Conservation (phyloP, 106 monocot genomes). For the Dactylorhiza incarnata region DNA sequence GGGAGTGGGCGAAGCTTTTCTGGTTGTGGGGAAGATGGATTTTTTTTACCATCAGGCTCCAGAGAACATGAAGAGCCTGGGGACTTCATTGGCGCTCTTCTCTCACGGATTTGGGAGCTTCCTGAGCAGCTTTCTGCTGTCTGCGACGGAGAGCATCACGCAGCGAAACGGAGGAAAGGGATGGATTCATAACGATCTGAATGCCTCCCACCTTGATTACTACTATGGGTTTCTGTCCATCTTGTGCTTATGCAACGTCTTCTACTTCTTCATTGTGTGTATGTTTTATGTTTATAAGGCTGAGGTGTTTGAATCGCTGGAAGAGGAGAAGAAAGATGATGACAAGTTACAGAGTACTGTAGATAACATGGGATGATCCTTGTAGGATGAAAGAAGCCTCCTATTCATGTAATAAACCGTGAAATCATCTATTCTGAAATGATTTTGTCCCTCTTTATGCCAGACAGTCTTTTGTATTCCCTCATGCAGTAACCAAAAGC, state of each 20-base stretch:
- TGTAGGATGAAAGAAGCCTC: too few species aligned
- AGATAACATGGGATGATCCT: too few species aligned
- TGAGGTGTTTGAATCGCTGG: constrained; percentile 15
- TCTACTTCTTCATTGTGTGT: constrained; percentile 22
- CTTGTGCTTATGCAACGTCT: constrained; percentile 19
- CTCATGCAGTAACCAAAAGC: too few species aligned
- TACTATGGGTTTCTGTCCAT: constrained; percentile 27
- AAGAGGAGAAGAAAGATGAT: not conserved
- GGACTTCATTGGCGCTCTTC: not conserved
- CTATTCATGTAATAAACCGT: too few species aligned
- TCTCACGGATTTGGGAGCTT: not conserved
- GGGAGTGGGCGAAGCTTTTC: not conserved
- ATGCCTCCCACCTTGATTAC: constrained; percentile 33
- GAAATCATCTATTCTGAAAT: too few species aligned
- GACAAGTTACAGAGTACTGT: too few species aligned
- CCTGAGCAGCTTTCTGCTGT: constrained; percentile 7
- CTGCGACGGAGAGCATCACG: constrained; percentile 7
- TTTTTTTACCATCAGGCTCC: too few species aligned
- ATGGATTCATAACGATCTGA: constrained; percentile 36
- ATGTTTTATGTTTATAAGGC: constrained; percentile 20
- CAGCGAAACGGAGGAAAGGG: constrained; percentile 16
- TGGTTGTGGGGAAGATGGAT: too few species aligned
- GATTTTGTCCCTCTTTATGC: too few species aligned
- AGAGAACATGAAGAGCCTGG: too few species aligned
- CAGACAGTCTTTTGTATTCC: too few species aligned